phyloP scores from a whole-genome alignment of 106 monocot genomes.

The Iris macrosiphon region DNA sequence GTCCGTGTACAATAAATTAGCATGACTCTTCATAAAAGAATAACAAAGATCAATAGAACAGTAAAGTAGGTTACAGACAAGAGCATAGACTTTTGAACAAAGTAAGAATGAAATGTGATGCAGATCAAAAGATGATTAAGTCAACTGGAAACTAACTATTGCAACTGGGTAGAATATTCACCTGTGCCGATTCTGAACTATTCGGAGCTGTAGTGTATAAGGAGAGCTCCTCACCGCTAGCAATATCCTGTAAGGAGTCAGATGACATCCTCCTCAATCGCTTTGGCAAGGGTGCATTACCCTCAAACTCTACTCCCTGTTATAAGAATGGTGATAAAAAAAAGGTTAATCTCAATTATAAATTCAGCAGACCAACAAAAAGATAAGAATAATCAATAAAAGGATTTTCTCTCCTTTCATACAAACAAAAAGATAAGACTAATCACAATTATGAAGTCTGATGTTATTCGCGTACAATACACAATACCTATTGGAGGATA shows the following conservation, averaged over 20 bases:
- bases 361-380: too few species aligned
- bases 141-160: background rate
- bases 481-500: too few species aligned
- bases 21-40: background rate
- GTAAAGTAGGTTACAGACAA: background rate
- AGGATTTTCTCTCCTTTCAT: too few species aligned
- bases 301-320: conserved; percentile 67
- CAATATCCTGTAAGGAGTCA: conserved; percentile 66
- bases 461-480: too few species aligned
- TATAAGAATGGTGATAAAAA: background rate
- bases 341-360: background rate
- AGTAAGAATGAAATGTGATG: background rate
- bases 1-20: too few species aligned
- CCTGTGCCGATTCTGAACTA: conserved; percentile 72
- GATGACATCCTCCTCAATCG: conserved; percentile 52
- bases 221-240: conserved; percentile 76
- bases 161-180: conserved; percentile 11
- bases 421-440: too few species aligned
- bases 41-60: background rate
- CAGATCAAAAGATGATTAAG: background rate
- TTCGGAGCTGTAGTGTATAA: conserved; percentile 60
- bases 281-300: conserved; percentile 65
- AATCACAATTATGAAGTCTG: too few species aligned
- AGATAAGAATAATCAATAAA: too few species aligned
- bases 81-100: background rate